Evolutionary conservation across 768 basidiomycete species (phyloP), one percentile per base, ranked within the genome.

Genomic region (Termitomyces titanicus): DNA sequence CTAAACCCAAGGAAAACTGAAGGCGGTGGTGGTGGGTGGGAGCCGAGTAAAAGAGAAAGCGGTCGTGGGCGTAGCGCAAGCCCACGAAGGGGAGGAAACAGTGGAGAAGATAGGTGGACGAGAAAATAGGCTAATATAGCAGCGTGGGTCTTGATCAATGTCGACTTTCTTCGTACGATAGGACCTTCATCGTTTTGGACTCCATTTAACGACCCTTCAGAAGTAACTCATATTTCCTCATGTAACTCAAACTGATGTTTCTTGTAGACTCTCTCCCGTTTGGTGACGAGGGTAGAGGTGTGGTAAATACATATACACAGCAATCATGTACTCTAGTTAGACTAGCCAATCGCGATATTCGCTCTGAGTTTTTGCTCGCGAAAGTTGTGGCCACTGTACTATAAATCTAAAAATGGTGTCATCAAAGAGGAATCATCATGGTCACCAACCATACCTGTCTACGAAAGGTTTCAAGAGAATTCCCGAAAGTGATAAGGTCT

Each of bases 371-470:
- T 69, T 64, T 25, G 15, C 15, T 47, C 20, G 17, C 50, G 65
- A 66, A 47, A 86, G 67, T 47, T 80, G 73, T 18, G 88, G 85
- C 96, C 96, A 98, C 67, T 98, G 96, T 5, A 93, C 90, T 49
- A 98, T 67, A 67, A 98, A 97, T 33, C 90, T 90, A 45, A 29
- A 18, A 10, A 37, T 17, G 11, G 47, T 42, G 54, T 44, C 31
- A 46, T 34, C 10, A 50, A 44, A 29, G 29, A 51, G 55, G 27
- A 57, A 47, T 10, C n/a, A 50, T 52, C 12, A 17, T 25, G n/a
- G 48, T 46, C 43, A 48, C 2, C 25, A 33, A 18, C 54, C 79
- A 59, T 61, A 84, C 91, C 85, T 79, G 67, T 98, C 94, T 5
- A 89, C 94, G 29, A 96, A 73, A n/a, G 81, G 82, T 45, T 83